Evolutionary conservation across 768 basidiomycete genomes (phyloP).

Genomic region (Lentinula detonsa): DNA sequence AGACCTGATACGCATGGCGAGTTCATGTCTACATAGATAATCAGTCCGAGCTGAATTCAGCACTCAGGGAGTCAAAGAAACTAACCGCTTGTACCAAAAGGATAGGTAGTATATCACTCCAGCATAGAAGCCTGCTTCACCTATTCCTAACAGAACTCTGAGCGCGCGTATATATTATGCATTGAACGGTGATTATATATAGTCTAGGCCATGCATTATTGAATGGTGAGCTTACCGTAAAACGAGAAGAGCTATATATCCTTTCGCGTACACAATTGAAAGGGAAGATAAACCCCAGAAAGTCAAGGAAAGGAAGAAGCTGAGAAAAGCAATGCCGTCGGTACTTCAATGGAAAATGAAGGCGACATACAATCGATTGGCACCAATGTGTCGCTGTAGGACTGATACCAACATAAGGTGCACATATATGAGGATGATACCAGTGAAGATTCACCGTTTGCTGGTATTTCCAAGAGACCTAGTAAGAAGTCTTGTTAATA

Average conservation of each 20-base stretch:
- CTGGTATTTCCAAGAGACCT: conserved; percentile 54
- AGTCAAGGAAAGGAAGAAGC: conserved; percentile 47
- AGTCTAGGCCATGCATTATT: too few relatives aligned
- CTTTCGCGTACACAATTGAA: conserved; percentile 49
- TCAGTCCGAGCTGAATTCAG: background rate
- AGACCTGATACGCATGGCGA: conserved; percentile 45
- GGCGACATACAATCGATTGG: conserved; percentile 46
- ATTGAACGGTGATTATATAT: too few relatives aligned
- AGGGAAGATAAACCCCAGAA: conserved; percentile 53
- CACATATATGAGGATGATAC: background rate
- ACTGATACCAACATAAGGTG: conserved; percentile 23
- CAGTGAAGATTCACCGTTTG: conserved; percentile 31
- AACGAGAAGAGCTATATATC: conserved; percentile 41
- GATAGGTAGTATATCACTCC: conserved; percentile 59
- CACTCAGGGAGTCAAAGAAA: too few relatives aligned
- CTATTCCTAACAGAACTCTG: conserved; percentile 52
- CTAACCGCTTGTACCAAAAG: conserved; percentile 42
- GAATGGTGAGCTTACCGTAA: conserved; percentile 20
- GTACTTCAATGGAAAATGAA: background rate
- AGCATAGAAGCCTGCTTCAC: conserved; percentile 54
- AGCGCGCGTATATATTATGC: too few relatives aligned
- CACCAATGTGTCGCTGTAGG: conserved; percentile 50
- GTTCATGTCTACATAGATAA: conserved; percentile 29
- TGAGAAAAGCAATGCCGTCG: conserved; percentile 12
- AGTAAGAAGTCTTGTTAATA: background rate